phyloP scores from a whole-genome alignment of 768 basidiomycete genomes.

The Agaricus sinodeliciosus region DNA sequence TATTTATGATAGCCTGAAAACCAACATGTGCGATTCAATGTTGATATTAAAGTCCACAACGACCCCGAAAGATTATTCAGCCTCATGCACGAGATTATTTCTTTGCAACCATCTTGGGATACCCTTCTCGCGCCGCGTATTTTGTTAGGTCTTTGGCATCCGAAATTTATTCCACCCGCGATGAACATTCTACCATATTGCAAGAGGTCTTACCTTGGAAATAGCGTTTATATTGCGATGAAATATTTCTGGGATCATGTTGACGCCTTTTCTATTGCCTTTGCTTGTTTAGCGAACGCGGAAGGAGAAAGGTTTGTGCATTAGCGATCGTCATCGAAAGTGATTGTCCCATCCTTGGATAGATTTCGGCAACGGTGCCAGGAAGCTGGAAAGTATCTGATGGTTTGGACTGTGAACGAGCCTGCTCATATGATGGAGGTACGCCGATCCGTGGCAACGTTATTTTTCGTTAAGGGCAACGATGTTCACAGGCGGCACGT shows the following conservation, averaged over 20 bases:
- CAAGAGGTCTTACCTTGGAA: constrained; percentile 79
- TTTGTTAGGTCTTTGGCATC: constrained; percentile 85
- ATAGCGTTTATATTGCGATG: constrained; percentile 62
- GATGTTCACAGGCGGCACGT: constrained; percentile 50
- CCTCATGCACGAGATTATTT: constrained; percentile 67
- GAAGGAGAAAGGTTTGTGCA: constrained; percentile 64
- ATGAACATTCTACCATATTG: constrained; percentile 74
- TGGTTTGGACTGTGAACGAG: constrained; percentile 97
- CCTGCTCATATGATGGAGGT: constrained; percentile 89
- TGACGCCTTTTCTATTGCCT: constrained; percentile 81
- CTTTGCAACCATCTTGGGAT: constrained; percentile 64
- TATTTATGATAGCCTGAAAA: constrained; percentile 52
- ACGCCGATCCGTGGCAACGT: constrained; percentile 14
- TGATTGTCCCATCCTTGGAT: neutral
- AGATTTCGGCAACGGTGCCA: constrained; percentile 73
- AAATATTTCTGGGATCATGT: constrained; percentile 88
- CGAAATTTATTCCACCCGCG: constrained; percentile 77
- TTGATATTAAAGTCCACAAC: constrained; percentile 94
- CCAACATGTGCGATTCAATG: constrained; percentile 69
- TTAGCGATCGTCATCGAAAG: neutral
- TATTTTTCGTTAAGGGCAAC: neutral
- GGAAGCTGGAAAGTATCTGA: constrained; percentile 70
- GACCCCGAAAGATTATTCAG: constrained; percentile 77
- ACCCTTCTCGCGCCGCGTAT: constrained; percentile 72
- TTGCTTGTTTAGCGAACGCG: constrained; percentile 57